Conservation (phyloP, 331 rosid genomes). For the Malus hybrid region DNA sequence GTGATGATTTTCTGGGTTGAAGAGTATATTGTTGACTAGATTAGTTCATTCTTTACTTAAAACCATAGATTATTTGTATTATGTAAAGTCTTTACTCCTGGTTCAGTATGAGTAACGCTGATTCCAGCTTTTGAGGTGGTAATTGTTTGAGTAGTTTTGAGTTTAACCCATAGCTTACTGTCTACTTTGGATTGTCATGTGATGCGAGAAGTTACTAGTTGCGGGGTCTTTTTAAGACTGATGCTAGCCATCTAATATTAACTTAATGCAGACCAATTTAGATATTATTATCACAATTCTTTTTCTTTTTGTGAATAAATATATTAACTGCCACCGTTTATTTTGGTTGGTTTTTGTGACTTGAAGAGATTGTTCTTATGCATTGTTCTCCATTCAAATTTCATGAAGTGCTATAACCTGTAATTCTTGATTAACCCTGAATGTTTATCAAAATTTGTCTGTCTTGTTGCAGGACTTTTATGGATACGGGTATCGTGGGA, state of each 20-base stretch:
- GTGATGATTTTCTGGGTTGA: not conserved
- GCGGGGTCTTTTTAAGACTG: not conserved
- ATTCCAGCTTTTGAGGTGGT: not conserved
- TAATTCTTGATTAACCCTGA: not conserved
- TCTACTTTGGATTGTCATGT: not conserved
- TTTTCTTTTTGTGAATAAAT: not conserved
- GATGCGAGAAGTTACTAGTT: not conserved
- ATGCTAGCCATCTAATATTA: not conserved
- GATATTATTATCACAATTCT: not conserved
- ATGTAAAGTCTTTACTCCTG: not conserved
- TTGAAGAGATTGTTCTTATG: not conserved
- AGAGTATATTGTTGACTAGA: not conserved
- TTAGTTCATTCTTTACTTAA: not conserved
- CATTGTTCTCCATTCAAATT: not conserved
- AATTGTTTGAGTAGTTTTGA: not conserved
- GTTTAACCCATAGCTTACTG: not conserved
- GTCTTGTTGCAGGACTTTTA: slow-evolving; percentile 54
- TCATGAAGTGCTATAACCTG: not conserved
- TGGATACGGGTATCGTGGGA: slow-evolving; percentile 88
- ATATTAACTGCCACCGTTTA: not conserved
- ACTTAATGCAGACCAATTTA: not conserved
- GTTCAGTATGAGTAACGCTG: not conserved
- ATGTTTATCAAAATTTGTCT: not conserved
- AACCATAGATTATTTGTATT: not conserved
- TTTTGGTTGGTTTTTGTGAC: not conserved